Conservation (phyloP, 768 basidiomycete species). For the Leccinum broughii region DNA sequence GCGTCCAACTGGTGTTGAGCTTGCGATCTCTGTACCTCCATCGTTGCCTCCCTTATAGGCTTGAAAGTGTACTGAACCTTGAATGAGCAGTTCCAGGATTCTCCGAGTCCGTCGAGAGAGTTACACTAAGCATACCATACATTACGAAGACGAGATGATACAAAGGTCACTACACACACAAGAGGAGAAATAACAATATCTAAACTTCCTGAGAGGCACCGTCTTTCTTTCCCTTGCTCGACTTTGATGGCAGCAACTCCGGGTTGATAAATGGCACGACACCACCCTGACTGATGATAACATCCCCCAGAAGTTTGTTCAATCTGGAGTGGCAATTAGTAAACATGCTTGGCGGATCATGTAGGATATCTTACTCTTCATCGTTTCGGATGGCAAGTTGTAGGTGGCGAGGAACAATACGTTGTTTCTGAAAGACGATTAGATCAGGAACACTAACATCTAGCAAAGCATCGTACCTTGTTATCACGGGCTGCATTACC, state of each 20-base stretch:
- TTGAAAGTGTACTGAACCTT: too few relatives aligned
- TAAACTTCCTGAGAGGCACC: constrained; percentile 52
- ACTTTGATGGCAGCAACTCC: constrained; percentile 45
- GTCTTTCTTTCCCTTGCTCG: constrained; percentile 49
- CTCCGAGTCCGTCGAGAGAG: background rate
- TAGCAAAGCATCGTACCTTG: constrained; percentile 38
- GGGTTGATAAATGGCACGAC: constrained; percentile 67
- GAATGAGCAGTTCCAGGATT: background rate
- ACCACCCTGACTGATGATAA: constrained; percentile 78
- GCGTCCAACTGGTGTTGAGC: too few relatives aligned
- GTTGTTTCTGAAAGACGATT: constrained; percentile 48
- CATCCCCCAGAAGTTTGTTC: constrained; percentile 57
- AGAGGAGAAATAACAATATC: constrained; percentile 10
- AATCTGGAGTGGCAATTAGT: constrained; percentile 35
- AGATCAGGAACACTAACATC: background rate
- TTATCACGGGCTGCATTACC: constrained; percentile 79
- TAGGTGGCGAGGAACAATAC: constrained; percentile 78
- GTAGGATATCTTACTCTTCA: constrained; percentile 52
- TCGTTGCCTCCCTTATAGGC: too few relatives aligned
- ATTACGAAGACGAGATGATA: constrained; percentile 29
- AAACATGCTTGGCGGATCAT: background rate
- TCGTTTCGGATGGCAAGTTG: constrained; percentile 78
- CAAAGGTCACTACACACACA: constrained; percentile 15
- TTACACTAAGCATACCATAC: constrained; percentile 33
- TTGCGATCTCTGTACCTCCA: too few relatives aligned